These are phyloP conservation scores for Podila verticillata DNA, from an alignment of 192 early-diverging fungal genomes.

Conservation along the genomic window DNA sequence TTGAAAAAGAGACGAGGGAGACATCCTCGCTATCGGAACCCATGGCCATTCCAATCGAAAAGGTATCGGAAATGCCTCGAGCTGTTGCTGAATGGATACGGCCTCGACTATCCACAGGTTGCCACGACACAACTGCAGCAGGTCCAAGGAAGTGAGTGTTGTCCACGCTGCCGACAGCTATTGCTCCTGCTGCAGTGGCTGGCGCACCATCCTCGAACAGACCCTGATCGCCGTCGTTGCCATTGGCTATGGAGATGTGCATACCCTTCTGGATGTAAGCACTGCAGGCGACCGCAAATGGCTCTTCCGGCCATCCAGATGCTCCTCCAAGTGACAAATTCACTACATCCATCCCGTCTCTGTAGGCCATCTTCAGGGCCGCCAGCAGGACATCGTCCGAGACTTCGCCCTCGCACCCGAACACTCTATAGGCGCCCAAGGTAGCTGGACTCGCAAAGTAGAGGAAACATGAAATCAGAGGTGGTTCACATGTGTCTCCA, in stretches of 20 bases:
- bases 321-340: constrained; percentile 84
- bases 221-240: constrained; percentile 71
- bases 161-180: constrained; percentile 64
- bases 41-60: constrained; percentile 28
- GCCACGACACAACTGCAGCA: constrained; percentile 17
- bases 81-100: not conserved
- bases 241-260: constrained; percentile 67
- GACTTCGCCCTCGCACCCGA: constrained; percentile 77
- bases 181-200: constrained; percentile 32
- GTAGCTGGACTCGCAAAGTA: constrained; percentile 50
- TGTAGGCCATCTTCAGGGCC: constrained; percentile 75
- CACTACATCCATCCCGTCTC: constrained; percentile 81
- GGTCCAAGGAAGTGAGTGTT: constrained; percentile 37
- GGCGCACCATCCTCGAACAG: constrained; percentile 39
- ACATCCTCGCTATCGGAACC: constrained; percentile 19
- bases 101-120: constrained; percentile 1
- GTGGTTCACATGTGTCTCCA: not conserved
- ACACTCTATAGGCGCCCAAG: constrained; percentile 82
- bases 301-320: constrained; percentile 66
- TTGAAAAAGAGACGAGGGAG: constrained; percentile 11
- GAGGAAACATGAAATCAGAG: too few relatives aligned
- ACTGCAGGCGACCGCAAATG: constrained; percentile 66
- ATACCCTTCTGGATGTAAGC: constrained; percentile 56
- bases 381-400: constrained; percentile 77
- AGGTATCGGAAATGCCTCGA: not conserved